A percentile compares a stretch with the other conserved stretches of the same genome.
Evolutionary conservation across 257 asterid species (phyloP).

Genomic region (Plantago elongata): DNA sequence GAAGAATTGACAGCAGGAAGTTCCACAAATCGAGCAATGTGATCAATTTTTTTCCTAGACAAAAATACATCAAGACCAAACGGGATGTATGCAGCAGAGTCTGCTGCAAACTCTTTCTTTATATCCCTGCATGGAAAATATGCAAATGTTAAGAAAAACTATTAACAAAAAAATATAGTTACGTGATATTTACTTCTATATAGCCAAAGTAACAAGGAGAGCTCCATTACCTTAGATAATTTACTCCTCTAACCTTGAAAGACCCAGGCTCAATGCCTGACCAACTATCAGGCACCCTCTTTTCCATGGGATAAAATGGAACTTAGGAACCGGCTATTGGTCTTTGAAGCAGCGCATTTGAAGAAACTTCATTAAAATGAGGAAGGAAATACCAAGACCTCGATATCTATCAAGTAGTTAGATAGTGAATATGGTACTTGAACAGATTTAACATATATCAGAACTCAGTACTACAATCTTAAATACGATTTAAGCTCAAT

Average conservation of each 20-base stretch:
- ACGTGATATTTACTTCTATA: neutral
- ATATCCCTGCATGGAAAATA: conserved; percentile 60
- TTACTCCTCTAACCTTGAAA: conserved; percentile 78
- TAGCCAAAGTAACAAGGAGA: neutral
- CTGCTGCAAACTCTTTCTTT: conserved; percentile 77
- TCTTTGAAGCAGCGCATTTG: conserved; percentile 62
- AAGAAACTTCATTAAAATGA: conserved; percentile 53
- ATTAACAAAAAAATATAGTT: conserved; percentile 1
- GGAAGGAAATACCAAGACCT: neutral
- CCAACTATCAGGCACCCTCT: conserved; percentile 88
- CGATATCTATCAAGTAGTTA: neutral
- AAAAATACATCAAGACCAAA: conserved; percentile 90
- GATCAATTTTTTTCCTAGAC: conserved; percentile 70
- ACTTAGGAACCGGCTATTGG: conserved; percentile 95
- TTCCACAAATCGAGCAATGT: conserved; percentile 76
- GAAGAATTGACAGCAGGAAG: conserved; percentile 56
- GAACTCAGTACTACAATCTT: too few species aligned
- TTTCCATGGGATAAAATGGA: conserved; percentile 77
- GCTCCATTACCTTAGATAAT: conserved; percentile 54
- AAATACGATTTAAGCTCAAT: too few species aligned
- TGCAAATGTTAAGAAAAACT: conserved; percentile 9
- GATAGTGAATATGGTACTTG: neutral
- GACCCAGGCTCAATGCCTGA: conserved; percentile 78
- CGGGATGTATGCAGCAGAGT: conserved; percentile 80
- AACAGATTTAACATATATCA: neutral